Conservation (phyloP, 176 grass and related monocot species). For the Bromus sterilis region DNA sequence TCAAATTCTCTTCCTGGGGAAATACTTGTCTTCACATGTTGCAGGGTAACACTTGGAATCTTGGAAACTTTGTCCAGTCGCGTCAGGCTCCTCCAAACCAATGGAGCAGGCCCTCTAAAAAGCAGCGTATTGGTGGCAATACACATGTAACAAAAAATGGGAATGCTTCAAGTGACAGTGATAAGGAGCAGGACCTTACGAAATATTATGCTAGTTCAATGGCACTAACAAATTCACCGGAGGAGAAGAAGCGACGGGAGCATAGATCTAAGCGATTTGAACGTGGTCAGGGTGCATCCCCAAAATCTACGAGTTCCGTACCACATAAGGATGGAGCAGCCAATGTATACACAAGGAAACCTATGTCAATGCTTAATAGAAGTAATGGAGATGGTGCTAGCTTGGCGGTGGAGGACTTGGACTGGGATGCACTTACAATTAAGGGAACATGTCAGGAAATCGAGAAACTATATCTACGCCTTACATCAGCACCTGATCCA, state of each 20-base stretch:
- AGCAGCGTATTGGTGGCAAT: constrained; percentile 26
- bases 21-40: constrained; percentile 18
- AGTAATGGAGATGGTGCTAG: constrained; percentile 33
- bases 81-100: constrained; percentile 34
- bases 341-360: constrained; percentile 41
- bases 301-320: constrained; percentile 25
- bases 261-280: constrained; percentile 86
- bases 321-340: constrained; percentile 24
- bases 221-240: constrained; percentile 52
- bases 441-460: constrained; percentile 90
- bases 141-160: constrained; percentile 38
- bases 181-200: constrained; percentile 53
- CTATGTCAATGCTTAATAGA: constrained; percentile 43
- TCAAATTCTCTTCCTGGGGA: not conserved
- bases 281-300: constrained; percentile 29
- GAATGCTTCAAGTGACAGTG: constrained; percentile 57
- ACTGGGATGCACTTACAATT: constrained; percentile 91
- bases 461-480: constrained; percentile 81
- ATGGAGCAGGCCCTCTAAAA: constrained; percentile 40
- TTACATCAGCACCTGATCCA: constrained; percentile 91
- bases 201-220: constrained; percentile 72
- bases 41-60: constrained; percentile 47
- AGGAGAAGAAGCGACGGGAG: constrained; percentile 80
- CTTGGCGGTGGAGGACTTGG: constrained; percentile 75
- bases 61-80: constrained; percentile 35